Base-by-base conservation (phyloP, 345 rosid genomes). In the Aurinia saxatilis region DNA sequence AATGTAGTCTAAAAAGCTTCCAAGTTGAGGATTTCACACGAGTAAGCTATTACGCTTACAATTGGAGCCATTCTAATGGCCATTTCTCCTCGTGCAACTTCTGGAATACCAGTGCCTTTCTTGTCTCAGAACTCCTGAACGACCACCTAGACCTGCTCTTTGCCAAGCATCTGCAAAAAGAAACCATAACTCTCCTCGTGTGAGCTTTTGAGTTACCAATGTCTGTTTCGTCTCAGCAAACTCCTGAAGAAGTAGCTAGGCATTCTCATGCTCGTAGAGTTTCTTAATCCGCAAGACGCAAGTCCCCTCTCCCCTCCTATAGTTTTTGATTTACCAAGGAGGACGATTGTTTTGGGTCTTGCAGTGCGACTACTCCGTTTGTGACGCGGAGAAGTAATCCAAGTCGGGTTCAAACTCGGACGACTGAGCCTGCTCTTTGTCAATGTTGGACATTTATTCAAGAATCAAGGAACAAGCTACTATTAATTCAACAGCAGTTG, bases 21-120 rank as follows among this genome's bases (percentile, higher is more conserved):
- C 54, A 70, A 62, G 57, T 68, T 70, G 42, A 54, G 30, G 42
- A 54, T 70, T 42, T 10, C 74, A 14, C 68, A 63, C 6, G 63
- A 54, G 11, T 68, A 70, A 54, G 74, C 57, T 30, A 55, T 35
- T 0, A 5, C 14, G 7, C 68, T 69, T 10, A 5, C 68, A 10
- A 45, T 56, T 56, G 73, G 50, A 36, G 19, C 3, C 55, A 36
- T 1, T 27, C 48, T 0, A n/a, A 31, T n/a, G 63, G 7, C 11
- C 14, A 13, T 35, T 45, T 18, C 54, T 68, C 66, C 15, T 23
- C 23, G 44, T 47, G 15, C 19, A 8, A 8, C 36, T 60, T 10
- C 10, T 61, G 25, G 25, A 21, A 4, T 21, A 21, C 25, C 25
- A 21, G 25, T 21, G 4, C 25, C 25, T 21, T 5, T 13, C 21